These are phyloP conservation scores for Pleurotus tuber-regium DNA, from an alignment of 768 basidiomycete species.

Conservation along the genomic window DNA sequence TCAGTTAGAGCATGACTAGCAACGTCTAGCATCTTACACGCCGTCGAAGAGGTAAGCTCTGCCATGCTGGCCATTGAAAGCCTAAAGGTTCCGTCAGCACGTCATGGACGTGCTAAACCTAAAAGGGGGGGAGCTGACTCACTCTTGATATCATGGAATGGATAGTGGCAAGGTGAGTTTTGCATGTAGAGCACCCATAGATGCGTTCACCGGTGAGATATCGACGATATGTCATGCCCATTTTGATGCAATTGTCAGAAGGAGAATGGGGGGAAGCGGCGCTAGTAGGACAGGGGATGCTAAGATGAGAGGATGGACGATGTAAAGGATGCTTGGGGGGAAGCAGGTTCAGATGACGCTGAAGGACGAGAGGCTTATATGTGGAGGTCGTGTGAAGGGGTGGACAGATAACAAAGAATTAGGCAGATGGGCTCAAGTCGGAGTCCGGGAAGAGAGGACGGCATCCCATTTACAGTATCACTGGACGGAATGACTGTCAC, in stretches of 20 bases:
- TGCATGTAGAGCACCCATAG: slow-evolving; percentile 85
- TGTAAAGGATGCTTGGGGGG: not conserved
- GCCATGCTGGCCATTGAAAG: slow-evolving; percentile 96
- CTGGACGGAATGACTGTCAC: too few species aligned
- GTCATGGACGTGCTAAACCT: slow-evolving; percentile 13
- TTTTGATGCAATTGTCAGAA: slow-evolving; percentile 31
- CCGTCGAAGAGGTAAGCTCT: slow-evolving; percentile 91
- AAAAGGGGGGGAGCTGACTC: slow-evolving; percentile 23
- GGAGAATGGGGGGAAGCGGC: slow-evolving; percentile 35
- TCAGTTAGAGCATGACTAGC: slow-evolving; percentile 14
- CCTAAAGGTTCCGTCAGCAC: slow-evolving; percentile 44
- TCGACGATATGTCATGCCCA: slow-evolving; percentile 90
- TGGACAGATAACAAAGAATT: slow-evolving; percentile 11
- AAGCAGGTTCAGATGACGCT: slow-evolving; percentile 21
- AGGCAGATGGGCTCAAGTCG: slow-evolving; percentile 10
- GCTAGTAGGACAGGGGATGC: slow-evolving; percentile 12
- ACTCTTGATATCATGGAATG: slow-evolving; percentile 91
- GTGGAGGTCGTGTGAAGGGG: slow-evolving; percentile 16
- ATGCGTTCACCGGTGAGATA: slow-evolving; percentile 85
- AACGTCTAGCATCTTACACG: slow-evolving; percentile 60
- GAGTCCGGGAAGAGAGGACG: slow-evolving; percentile 13
- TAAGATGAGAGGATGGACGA: too few species aligned
- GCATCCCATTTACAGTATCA: slow-evolving; percentile 10
- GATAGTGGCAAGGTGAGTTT: slow-evolving; percentile 87
- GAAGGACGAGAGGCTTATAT: slow-evolving; percentile 17